A percentile compares a stretch with the other conserved stretches of the same genome.
Evolutionary conservation across 2,329 filamentous ascomycete species (phyloP).

Genomic region (Colletotrichum caudatum): DNA sequence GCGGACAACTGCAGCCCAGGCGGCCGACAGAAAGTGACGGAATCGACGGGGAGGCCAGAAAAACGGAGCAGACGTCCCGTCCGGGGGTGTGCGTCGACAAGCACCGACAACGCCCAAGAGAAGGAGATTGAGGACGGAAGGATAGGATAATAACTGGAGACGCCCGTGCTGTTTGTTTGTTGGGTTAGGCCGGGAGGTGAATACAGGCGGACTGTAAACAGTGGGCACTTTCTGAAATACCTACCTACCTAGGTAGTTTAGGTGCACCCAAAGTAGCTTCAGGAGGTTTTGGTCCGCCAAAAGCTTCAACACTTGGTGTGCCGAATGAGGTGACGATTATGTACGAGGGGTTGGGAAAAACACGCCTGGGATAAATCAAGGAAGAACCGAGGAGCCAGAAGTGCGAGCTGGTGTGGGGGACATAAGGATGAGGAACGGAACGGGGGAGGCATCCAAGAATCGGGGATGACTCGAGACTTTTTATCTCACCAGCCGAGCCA

Average conservation of each 20-base stretch:
- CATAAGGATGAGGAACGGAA: conserved; percentile 22
- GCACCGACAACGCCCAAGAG: neutral
- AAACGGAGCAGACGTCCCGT: conserved; percentile 29
- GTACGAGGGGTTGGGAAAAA: neutral
- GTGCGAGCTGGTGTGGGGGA: conserved; percentile 26
- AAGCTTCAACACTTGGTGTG: neutral
- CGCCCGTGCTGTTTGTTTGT: conserved; percentile 8
- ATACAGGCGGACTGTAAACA: neutral
- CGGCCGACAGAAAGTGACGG: conserved; percentile 25
- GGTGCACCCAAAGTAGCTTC: neutral
- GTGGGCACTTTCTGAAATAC: neutral
- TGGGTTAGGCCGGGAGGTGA: conserved; percentile 6
- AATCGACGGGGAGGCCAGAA: conserved; percentile 23
- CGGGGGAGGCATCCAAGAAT: conserved; percentile 22
- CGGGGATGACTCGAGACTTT: conserved; percentile 27
- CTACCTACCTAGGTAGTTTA: no score
- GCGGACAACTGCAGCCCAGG: conserved; percentile 23
- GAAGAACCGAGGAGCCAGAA: conserved; percentile 8
- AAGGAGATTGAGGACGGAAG: neutral
- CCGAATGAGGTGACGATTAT: neutral
- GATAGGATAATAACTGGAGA: neutral
- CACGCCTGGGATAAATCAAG: conserved; percentile 27
- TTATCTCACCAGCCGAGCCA: conserved; percentile 9
- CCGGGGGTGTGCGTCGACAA: conserved; percentile 13
- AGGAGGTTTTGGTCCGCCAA: conserved; percentile 39